Conservation (phyloP, 2,329 filamentous ascomycete genomes). For the Penicillium olsonii region DNA sequence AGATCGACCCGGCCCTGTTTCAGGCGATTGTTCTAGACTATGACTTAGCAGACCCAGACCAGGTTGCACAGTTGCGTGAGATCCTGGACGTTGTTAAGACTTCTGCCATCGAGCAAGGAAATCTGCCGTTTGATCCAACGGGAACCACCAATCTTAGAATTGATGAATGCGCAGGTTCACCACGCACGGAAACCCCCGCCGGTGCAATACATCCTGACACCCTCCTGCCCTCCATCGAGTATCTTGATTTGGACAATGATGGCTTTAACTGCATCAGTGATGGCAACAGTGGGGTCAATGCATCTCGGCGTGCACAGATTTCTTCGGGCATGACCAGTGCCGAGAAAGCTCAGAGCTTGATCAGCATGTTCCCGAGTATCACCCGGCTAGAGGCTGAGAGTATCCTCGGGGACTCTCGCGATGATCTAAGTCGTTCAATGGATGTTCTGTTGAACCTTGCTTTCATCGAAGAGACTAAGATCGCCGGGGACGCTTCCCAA, state of each 20-base stretch:
- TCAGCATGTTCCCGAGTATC: slow-evolving; percentile 70
- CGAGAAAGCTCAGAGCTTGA: slow-evolving; percentile 65
- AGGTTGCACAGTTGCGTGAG: slow-evolving; percentile 58
- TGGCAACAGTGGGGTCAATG: slow-evolving; percentile 25
- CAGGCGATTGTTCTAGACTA: slow-evolving; percentile 75
- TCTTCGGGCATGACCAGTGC: slow-evolving; percentile 44
- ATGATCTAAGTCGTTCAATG: slow-evolving; percentile 69
- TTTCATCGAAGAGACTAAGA: slow-evolving; percentile 69
- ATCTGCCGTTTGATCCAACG: slow-evolving; percentile 71
- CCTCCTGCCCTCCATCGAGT: slow-evolving; percentile 7
- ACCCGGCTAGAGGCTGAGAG: slow-evolving; percentile 66
- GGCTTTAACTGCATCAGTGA: no score
- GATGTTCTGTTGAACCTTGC: slow-evolving; percentile 79
- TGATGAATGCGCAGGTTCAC: slow-evolving; percentile 24
- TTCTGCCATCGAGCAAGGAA: slow-evolving; percentile 69
- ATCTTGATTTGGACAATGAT: background rate
- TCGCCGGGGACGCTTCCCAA: slow-evolving; percentile 43
- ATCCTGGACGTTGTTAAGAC: slow-evolving; percentile 67
- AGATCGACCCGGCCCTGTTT: slow-evolving; percentile 76
- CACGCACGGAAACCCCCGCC: slow-evolving; percentile 13
- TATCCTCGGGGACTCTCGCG: slow-evolving; percentile 66
- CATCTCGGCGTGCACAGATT: slow-evolving; percentile 26
- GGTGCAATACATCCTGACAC: background rate
- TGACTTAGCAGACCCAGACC: slow-evolving; percentile 57
- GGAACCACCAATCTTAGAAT: slow-evolving; percentile 59